Percentiles rank a stretch among this genome's conserved stretches.
phyloP scores from a whole-genome alignment of 75 land plant genomes.

The Picea glauca region DNA sequence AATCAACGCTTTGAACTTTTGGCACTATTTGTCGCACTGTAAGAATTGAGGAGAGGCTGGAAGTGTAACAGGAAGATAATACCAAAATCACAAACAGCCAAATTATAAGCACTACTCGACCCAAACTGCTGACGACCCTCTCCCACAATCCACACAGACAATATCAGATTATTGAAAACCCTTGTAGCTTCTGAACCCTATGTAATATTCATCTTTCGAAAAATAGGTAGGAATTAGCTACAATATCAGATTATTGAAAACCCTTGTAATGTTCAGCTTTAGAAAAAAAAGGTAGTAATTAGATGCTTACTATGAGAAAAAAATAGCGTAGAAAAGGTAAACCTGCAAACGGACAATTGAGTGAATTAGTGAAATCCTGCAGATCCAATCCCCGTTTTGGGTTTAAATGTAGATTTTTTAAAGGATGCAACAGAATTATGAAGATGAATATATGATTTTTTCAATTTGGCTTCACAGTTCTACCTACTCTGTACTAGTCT shows the following conservation, averaged over 20 bases:
- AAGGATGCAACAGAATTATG: too few species aligned
- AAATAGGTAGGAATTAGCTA: too few species aligned
- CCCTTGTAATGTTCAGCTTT: too few species aligned
- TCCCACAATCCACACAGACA: constrained; percentile 1
- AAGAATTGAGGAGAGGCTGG: constrained; percentile 50
- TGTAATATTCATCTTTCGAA: too few species aligned
- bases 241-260: not conserved
- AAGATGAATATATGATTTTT: too few species aligned
- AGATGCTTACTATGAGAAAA: constrained; percentile 52
- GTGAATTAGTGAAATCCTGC: not conserved
- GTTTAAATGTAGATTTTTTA: too few species aligned
- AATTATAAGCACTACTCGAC: constrained; percentile 16
- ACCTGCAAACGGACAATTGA: constrained; percentile 17
- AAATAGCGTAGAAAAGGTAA: constrained; percentile 51
- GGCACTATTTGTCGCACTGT: constrained; percentile 42
- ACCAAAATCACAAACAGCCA: constrained; percentile 23
- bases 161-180: not conserved
- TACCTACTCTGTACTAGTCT: too few species aligned
- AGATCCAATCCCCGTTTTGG: too few species aligned
- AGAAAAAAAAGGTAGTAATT: not conserved
- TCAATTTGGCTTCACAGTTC: too few species aligned
- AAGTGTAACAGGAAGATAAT: constrained; percentile 37
- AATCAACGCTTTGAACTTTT: constrained; percentile 15
- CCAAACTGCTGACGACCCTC: constrained; percentile 17
- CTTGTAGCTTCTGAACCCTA: too few species aligned